Conservation (phyloP, 1,284 basidiomycete genomes). For the Rhizoctonia solani region DNA sequence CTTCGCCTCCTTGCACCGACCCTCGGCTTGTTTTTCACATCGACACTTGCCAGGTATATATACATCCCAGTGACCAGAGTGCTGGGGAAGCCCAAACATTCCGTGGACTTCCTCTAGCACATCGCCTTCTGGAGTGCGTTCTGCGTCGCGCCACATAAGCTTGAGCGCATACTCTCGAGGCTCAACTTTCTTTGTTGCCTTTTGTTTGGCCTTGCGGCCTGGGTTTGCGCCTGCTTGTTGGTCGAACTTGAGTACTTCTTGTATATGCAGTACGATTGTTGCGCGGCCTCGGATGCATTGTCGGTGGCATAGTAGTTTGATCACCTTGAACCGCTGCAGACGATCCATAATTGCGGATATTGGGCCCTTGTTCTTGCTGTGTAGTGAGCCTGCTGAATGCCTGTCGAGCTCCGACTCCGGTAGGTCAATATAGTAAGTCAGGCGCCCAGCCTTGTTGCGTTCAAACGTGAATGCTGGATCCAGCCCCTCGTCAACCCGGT, state of each 20-base stretch:
- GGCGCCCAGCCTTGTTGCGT: neutral
- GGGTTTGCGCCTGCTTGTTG: neutral
- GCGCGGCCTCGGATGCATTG: constrained; percentile 16
- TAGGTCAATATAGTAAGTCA: constrained; percentile 9
- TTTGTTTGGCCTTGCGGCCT: neutral
- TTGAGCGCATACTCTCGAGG: constrained; percentile 7
- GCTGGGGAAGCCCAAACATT: neutral
- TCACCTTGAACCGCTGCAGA: constrained; percentile 3
- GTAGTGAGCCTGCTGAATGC: neutral
- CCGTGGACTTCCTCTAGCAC: neutral
- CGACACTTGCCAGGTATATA: too few species aligned
- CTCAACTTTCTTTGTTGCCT: neutral
- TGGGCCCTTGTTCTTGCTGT: neutral
- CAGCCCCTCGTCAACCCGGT: neutral
- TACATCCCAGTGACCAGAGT: constrained; percentile 10
- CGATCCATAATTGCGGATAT: neutral
- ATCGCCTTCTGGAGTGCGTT: neutral
- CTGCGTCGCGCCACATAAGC: constrained; percentile 17
- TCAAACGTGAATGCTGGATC: constrained; percentile 4
- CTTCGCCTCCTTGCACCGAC: too few species aligned
- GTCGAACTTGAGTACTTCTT: neutral
- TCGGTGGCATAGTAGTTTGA: constrained; percentile 14
- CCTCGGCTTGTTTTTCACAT: too few species aligned
- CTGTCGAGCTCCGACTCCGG: neutral
- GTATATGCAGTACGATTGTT: constrained; percentile 18